These are phyloP conservation scores for Venturia carpophila DNA, from an alignment of 2,329 filamentous ascomycete species.

Conservation along the genomic window DNA sequence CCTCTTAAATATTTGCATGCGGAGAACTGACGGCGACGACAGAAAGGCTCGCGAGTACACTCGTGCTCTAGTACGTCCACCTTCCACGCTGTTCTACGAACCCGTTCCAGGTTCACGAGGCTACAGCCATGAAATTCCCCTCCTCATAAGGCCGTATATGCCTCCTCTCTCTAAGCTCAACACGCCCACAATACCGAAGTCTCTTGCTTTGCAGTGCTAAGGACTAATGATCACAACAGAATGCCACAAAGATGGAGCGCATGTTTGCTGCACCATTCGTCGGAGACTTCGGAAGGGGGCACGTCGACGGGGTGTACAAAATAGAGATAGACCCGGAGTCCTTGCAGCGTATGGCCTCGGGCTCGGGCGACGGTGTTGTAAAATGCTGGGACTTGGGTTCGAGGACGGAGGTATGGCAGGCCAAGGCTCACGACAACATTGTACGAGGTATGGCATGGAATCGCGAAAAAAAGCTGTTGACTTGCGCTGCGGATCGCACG, in stretches of 20 bases:
- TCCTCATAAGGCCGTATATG: too few species aligned
- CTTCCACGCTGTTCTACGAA: neutral
- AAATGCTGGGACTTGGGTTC: slow-evolving; percentile 84
- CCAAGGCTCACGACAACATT: slow-evolving; percentile 82
- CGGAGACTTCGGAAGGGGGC: slow-evolving; percentile 62
- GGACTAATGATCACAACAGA: slow-evolving; percentile 27
- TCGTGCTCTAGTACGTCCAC: slow-evolving; percentile 44
- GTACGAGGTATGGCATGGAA: slow-evolving; percentile 92
- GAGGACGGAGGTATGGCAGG: slow-evolving; percentile 66
- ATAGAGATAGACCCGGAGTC: slow-evolving; percentile 73
- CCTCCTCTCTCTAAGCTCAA: too few species aligned
- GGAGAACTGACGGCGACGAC: neutral
- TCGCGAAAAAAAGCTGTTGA: slow-evolving; percentile 72
- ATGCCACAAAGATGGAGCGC: slow-evolving; percentile 86
- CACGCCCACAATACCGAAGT: neutral
- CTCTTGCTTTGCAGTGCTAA: neutral
- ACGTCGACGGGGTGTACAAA: slow-evolving; percentile 50
- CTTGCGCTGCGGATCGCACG: slow-evolving; percentile 76
- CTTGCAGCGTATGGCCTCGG: slow-evolving; percentile 68
- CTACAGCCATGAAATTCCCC: too few species aligned
- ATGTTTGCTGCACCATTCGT: slow-evolving; percentile 86
- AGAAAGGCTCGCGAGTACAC: slow-evolving; percentile 73
- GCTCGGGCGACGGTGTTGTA: slow-evolving; percentile 83
- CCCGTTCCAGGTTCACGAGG: too few species aligned
- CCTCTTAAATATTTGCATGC: neutral